phyloP scores from a whole-genome alignment of 768 basidiomycete species.

The Piloderma croceum region DNA sequence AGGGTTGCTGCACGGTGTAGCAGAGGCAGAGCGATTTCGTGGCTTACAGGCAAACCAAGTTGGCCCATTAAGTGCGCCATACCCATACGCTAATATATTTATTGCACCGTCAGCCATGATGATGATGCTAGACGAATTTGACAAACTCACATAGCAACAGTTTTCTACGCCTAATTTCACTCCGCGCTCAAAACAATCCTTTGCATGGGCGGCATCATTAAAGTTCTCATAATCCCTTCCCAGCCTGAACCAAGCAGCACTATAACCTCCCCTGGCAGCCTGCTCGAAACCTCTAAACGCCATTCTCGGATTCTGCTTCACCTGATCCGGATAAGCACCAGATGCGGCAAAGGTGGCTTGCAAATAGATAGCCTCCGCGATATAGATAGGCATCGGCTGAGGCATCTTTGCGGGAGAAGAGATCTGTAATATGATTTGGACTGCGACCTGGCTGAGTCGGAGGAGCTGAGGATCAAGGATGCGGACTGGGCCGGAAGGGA shows the following conservation, averaged over 20 bases:
- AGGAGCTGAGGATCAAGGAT: constrained; percentile 57
- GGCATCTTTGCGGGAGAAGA: constrained; percentile 33
- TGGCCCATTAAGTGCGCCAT: constrained; percentile 92
- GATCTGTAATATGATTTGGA: constrained; percentile 58
- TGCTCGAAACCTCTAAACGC: constrained; percentile 90
- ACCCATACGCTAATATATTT: constrained; percentile 66
- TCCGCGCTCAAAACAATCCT: constrained; percentile 84
- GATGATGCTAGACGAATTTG: not conserved
- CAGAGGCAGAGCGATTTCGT: constrained; percentile 57
- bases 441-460: constrained; percentile 56
- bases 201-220: constrained; percentile 66
- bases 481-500: constrained; percentile 44
- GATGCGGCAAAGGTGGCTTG: constrained; percentile 69
- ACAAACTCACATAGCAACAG: constrained; percentile 69
- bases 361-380: constrained; percentile 71
- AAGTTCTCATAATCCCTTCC: constrained; percentile 91
- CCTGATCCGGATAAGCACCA: constrained; percentile 62
- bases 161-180: constrained; percentile 68
- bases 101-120: not conserved
- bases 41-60: constrained; percentile 54
- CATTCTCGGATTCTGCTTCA: constrained; percentile 61
- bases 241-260: constrained; percentile 85
- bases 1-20: constrained; percentile 74
- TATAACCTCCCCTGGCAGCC: constrained; percentile 72
- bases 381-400: constrained; percentile 28